Evolutionary conservation across 208 protist genomes (phyloP), one percentile per base, ranked within the genome.

Genomic region (Trypanosoma melophagium): DNA sequence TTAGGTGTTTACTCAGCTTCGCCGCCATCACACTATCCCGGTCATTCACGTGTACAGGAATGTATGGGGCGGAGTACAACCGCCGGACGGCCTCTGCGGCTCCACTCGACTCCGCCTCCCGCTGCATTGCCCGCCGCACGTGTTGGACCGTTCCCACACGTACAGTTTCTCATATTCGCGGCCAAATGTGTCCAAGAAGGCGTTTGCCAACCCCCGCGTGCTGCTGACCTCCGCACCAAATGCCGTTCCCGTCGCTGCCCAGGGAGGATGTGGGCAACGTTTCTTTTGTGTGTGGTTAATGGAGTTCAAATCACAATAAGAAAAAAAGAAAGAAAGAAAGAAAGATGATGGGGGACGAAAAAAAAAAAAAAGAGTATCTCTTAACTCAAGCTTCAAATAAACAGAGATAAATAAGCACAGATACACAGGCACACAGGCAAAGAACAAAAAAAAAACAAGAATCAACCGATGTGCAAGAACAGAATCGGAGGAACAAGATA

Each of bases 131-230:
- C 19, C 40, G 45, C 31, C 63, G 52, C 31, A 68, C 63, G 17
- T 50, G 63, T 16, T 60, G 63, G 2, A 68, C 1, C 63, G 60
- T 24, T 41, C 58, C 52, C 63, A 59, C 41, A 57, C 22, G 25
- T 56, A 63, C 0, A 65, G 22, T 41, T 71, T 71, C 40, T 65
- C 59, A 58, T 71, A 71, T 60, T 71, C 58, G 19, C 50, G 57
- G 21, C 24, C 56, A 59, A 71, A 71, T 16, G 59, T 28, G 22
- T 71, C 59, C 22, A 71, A 21, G 50, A 71, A 63, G 7, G 59
- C 50, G 17, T 35, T 63, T 13, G 66, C 59, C 3, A 71, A 35
- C 45, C 63, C 66, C 13, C 66, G 45, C 13, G 66, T 59, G 19
- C 63, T 55, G 28, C 66, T 65, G 7, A 71, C 22, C 56, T 71